Evolutionary conservation across 805 yeast genomes (phyloP).

Genomic region (Starmerella cellae): DNA sequence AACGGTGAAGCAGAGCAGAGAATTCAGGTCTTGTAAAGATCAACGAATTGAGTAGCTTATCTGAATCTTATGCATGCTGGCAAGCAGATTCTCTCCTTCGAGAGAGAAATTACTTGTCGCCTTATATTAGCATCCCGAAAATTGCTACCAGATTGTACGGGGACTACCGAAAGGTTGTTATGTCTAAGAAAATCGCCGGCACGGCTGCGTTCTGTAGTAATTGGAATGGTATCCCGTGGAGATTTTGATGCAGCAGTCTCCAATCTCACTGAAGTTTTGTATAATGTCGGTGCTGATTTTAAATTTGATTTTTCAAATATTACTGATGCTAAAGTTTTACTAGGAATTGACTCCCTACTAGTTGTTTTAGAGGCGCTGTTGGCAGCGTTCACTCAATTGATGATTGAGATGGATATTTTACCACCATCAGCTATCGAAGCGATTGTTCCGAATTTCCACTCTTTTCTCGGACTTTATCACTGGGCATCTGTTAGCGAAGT

Average conservation of each 20-base stretch:
- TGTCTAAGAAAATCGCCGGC: background rate
- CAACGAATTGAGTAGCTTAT: too few species aligned
- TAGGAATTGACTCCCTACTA: conserved; percentile 5
- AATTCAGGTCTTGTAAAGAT: too few species aligned
- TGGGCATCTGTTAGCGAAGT: conserved; percentile 2
- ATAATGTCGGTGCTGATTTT: background rate
- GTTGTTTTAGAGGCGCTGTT: conserved; percentile 8
- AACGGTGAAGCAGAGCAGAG: too few species aligned
- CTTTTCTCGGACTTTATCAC: background rate
- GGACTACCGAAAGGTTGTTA: background rate
- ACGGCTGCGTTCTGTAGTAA: background rate
- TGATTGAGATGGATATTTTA: background rate
- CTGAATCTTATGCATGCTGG: too few species aligned
- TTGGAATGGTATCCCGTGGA: conserved; percentile 12
- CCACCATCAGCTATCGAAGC: background rate
- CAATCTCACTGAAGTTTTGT: conserved; percentile 3
- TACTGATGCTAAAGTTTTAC: background rate
- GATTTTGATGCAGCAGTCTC: conserved; percentile 10
- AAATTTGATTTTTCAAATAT: background rate
- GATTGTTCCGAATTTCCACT: background rate
- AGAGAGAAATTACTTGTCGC: conserved; percentile 7
- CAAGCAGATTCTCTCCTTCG: conserved; percentile 12
- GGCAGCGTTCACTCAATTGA: conserved; percentile 5
- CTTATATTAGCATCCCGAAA: conserved; percentile 3
- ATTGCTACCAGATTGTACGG: conserved; percentile 5